Evolutionary conservation across 345 rosid species (phyloP).

Genomic region (Arabis alpina): DNA sequence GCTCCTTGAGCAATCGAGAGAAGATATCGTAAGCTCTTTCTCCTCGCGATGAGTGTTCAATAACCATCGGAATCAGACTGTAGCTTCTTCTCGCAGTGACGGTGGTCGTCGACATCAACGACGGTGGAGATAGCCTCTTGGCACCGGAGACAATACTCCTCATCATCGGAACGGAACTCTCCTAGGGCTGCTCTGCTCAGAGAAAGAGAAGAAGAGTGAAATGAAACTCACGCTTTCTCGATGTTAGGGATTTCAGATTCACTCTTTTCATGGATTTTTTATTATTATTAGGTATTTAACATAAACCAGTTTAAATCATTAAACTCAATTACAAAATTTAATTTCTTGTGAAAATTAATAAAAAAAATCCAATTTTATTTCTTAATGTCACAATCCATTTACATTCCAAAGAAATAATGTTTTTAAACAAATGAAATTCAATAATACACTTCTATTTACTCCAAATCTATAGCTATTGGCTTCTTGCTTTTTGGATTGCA

Average conservation of each 20-base stretch:
- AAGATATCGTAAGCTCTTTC: constrained; percentile 98
- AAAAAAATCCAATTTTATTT: neutral
- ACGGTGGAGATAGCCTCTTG: constrained; percentile 30
- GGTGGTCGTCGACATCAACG: constrained; percentile 25
- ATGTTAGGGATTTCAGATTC: constrained; percentile 35
- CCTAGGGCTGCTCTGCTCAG: constrained; percentile 21
- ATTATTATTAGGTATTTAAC: no score
- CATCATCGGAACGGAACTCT: constrained; percentile 37
- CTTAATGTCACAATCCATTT: constrained; percentile 8
- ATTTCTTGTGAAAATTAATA: neutral
- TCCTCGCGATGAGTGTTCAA: constrained; percentile 96
- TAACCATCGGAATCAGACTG: constrained; percentile 90
- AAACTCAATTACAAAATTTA: no score
- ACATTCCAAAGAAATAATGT: neutral
- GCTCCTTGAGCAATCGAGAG: constrained; percentile 91
- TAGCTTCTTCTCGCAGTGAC: constrained; percentile 49
- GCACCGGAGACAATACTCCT: constrained; percentile 41
- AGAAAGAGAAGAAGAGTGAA: constrained; percentile 9
- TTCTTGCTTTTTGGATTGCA: constrained; percentile 21
- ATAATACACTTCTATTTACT: constrained; percentile 31
- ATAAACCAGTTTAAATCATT: no score
- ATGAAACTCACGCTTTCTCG: constrained; percentile 16
- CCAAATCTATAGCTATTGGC: constrained; percentile 4
- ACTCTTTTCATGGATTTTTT: no score
- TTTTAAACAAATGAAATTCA: constrained; percentile 25